Base-by-base conservation (phyloP, 768 basidiomycete genomes). In the Agaricus subrufescens region DNA sequence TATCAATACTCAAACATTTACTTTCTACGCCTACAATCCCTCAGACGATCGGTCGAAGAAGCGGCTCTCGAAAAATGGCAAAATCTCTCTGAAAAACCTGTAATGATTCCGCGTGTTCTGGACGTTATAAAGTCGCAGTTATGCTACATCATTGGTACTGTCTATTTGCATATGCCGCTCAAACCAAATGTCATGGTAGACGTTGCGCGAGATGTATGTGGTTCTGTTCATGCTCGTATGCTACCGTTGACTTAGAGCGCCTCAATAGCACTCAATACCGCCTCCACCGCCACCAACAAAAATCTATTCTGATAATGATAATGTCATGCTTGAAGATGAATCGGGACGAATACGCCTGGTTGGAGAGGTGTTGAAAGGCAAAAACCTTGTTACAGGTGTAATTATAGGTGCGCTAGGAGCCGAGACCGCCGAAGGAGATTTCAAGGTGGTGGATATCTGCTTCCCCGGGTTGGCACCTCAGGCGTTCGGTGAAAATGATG, bases 101-200 rank as follows among this genome's bases (percentile, higher is more conserved):
- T 77, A 10, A 78, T 86, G 30, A 81, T 95, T n/a, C 78, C 85
- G 5, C 80, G 91, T 30, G 89, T 96, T 2, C 83, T 97, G 3
- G 96, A 98, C 56, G 87, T 98, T 7, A 74, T 85, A 46, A 90
- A 92, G 62, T 87, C 88, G 1, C 76, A 88, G 63, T 74, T 96
- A 53, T 97, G 94, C 69, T 98, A 88, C 69, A 81, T 98, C 58
- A 75, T 97, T 52, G 97, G 97, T 3, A 99, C 97, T 0, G 86
- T 98, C 5, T 99, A 98, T 69, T 88, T 98, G 85, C 94, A 99
- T 58, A 99, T 99, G 97, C 92, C 94, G 8, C 77, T 98, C 50
- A 99, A 99, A 66, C 96, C 96, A 0, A 98, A 98, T 65, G 91
- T 99, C n/a, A 79, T 99, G 59, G 89, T 94, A 63, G 97, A 99